Base-by-base conservation (phyloP, 164 flowering plant genomes). In the Nelumbo lutea region DNA sequence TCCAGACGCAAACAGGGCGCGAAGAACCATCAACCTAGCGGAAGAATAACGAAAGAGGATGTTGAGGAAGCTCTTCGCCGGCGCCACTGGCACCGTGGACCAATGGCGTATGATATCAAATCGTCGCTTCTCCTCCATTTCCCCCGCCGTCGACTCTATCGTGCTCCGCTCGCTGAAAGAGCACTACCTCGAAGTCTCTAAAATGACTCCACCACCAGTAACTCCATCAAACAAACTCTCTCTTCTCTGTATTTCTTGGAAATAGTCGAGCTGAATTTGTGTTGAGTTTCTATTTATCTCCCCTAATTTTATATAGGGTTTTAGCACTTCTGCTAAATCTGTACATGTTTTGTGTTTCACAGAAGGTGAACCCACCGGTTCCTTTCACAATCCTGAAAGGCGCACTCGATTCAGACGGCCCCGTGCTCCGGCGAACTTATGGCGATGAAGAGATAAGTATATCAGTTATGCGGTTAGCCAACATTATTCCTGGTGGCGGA, bases 161-260 rank as follows among this genome's bases (percentile, higher is more conserved):
- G 44, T 93, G 27, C 93, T 93, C 68, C 95, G 96, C 10, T 89
- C 96, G 39, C 92, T 90, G 75, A 93, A 87, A 77, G 93, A 89
- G 6, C 98, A 93, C 86, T 90, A 89, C 62, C 80, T 82, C 48
- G 96, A 93, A 80, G 85, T 84, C 81, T 81, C 96, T 75, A 90
- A 88, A 78, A 88, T 89, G 93, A 65, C 75, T 52, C 90, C 86
- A 68, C 98, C 98, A 3, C 96, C 96, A 13, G 95, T 92, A 79
- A 68, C 5, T 5, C n/a, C 9, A 50, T 14, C 64, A 60, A 50
- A 15, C 38, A 48, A 11, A 13, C 42, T 56, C 15, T 14, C 2
- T 2, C 13, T 52, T 27, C 2, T 3, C 13, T 52, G 9, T 2
- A 39, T 0, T 61, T 66, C 41, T 42, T 9, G n/a, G 14, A 39